Percentiles rank a stretch among this genome's conserved stretches.
Evolutionary conservation across 768 basidiomycete species (phyloP).

Genomic region (Lactarius quietus): DNA sequence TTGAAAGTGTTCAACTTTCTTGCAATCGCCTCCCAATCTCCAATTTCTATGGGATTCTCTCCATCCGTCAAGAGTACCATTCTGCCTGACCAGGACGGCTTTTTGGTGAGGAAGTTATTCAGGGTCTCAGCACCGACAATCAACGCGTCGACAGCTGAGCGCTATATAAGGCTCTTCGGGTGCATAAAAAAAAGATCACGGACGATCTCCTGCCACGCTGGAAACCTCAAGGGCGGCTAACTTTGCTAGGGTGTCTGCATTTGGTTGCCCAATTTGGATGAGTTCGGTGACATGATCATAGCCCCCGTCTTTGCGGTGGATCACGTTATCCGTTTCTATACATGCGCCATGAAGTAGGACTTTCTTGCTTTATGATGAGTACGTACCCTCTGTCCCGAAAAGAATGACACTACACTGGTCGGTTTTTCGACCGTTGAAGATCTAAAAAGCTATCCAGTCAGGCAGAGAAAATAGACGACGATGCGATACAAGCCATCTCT

Average conservation of each 20-base stretch:
- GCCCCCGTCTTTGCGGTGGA: constrained; percentile 58
- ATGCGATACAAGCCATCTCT: constrained; percentile 62
- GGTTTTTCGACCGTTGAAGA: constrained; percentile 88
- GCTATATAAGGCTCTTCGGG: constrained; percentile 4
- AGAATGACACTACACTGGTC: constrained; percentile 89
- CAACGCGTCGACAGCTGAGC: constrained; percentile 75
- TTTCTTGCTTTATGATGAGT: neutral
- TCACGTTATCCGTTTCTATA: constrained; percentile 61
- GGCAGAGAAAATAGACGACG: constrained; percentile 12
- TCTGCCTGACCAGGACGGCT: constrained; percentile 83
- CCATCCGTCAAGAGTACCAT: constrained; percentile 85
- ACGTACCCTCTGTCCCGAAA: constrained; percentile 77
- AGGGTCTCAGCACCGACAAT: constrained; percentile 87
- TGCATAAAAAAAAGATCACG: constrained; percentile 29
- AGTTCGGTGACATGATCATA: constrained; percentile 74
- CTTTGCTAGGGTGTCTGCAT: constrained; percentile 60
- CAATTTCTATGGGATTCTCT: constrained; percentile 65
- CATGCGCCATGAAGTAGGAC: neutral
- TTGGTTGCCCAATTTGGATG: constrained; percentile 65
- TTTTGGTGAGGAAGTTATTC: constrained; percentile 57
- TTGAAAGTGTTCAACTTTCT: constrained; percentile 58
- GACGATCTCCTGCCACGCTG: constrained; percentile 60
- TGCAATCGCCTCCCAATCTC: constrained; percentile 70
- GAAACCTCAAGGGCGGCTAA: constrained; percentile 59
- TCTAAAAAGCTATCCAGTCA: constrained; percentile 44